Percentiles rank a stretch among this genome's conserved stretches.
phyloP scores from a whole-genome alignment of 768 basidiomycete species.

The Lentinula edodes region DNA sequence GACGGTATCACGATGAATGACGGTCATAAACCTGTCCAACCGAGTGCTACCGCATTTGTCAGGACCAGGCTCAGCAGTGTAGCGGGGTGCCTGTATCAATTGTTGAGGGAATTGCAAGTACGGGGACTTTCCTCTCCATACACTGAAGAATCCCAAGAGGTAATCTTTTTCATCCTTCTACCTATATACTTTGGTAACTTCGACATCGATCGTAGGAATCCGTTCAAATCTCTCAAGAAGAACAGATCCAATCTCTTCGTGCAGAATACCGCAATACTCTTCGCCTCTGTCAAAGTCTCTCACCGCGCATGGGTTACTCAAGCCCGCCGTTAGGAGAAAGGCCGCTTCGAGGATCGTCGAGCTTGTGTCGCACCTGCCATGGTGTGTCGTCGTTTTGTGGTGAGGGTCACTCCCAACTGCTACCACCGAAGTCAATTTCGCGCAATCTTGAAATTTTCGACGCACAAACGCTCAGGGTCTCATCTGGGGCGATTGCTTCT shows the following conservation, averaged over 20 bases:
- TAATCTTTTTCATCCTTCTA: neutral
- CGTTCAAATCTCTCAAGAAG: neutral
- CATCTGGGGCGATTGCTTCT: no score
- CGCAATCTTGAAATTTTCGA: no score
- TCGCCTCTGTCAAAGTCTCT: slow-evolving; percentile 66
- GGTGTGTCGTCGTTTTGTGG: neutral
- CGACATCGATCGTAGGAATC: neutral
- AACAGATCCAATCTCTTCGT: slow-evolving; percentile 22
- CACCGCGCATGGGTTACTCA: slow-evolving; percentile 76
- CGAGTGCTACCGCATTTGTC: slow-evolving; percentile 65
- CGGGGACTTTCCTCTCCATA: no score
- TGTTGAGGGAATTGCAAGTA: slow-evolving; percentile 50
- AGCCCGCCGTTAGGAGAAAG: slow-evolving; percentile 11
- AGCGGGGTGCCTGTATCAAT: slow-evolving; percentile 66
- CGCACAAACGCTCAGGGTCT: no score
- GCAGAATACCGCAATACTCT: slow-evolving; percentile 73
- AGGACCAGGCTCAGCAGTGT: slow-evolving; percentile 75
- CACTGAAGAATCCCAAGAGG: neutral
- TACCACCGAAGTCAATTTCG: no score
- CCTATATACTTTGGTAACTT: neutral
- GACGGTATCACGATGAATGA: no score
- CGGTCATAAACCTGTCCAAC: slow-evolving; percentile 45
- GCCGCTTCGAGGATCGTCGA: slow-evolving; percentile 68
- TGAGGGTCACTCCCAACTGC: no score
- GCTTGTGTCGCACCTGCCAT: slow-evolving; percentile 63